Conservation (phyloP, 2,329 filamentous ascomycete species). For the Penicillium freii region DNA sequence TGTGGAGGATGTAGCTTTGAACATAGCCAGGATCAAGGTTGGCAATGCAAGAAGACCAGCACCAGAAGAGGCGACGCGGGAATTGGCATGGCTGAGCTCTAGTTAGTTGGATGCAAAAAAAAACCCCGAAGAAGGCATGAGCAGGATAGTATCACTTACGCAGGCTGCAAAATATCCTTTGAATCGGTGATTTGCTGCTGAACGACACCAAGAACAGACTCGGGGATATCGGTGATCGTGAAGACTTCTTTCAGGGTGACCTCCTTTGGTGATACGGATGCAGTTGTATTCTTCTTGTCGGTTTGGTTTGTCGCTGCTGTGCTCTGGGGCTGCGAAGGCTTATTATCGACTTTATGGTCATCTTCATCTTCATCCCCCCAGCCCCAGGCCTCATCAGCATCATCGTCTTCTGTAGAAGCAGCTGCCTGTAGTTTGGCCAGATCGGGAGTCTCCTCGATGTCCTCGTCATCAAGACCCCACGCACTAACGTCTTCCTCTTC, state of each 20-base stretch:
- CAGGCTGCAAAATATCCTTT: conserved; percentile 36
- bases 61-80: conserved; percentile 42
- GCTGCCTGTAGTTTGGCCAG: conserved; percentile 18
- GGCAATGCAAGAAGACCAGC: conserved; percentile 47
- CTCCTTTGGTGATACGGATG: conserved; percentile 51
- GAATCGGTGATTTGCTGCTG: conserved; percentile 44
- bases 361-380: conserved; percentile 69
- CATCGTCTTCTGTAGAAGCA: conserved; percentile 33
- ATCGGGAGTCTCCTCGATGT: conserved; percentile 33
- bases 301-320: conserved; percentile 21
- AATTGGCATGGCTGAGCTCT: conserved; percentile 30
- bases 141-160: conserved; percentile 30
- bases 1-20: conserved; percentile 48
- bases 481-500: conserved; percentile 49
- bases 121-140: background rate
- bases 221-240: conserved; percentile 82
- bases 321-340: conserved; percentile 19
- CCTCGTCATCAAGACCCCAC: conserved; percentile 52
- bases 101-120: conserved; percentile 19
- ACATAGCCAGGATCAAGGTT: conserved; percentile 51
- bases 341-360: conserved; percentile 28
- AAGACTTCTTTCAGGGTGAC: conserved; percentile 82
- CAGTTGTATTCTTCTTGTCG: conserved; percentile 19
- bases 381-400: conserved; percentile 69
- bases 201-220: conserved; percentile 59